phyloP scores from a whole-genome alignment of 176 grass and related monocot species.

The Leersia perrieri region DNA sequence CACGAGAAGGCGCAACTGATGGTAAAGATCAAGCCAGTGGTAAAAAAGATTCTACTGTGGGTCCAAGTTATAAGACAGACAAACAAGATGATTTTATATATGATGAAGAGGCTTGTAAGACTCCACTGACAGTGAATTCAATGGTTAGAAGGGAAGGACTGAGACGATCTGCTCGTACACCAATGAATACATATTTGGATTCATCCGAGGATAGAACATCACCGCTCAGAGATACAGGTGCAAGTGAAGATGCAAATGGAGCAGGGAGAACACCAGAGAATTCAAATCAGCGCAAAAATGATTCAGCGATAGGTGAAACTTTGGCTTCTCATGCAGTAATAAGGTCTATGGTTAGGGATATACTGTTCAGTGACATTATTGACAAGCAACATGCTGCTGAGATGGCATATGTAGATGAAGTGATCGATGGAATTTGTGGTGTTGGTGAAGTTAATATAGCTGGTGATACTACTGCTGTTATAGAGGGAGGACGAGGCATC shows the following conservation, averaged over 20 bases:
- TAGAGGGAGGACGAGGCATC: not conserved
- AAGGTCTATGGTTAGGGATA: slow-evolving; percentile 62
- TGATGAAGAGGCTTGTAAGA: not conserved
- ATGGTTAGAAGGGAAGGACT: slow-evolving; percentile 19
- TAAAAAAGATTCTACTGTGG: slow-evolving; percentile 29
- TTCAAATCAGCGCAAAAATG: slow-evolving; percentile 14
- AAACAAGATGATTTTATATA: not conserved
- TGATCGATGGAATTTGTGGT: slow-evolving; percentile 44
- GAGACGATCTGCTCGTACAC: slow-evolving; percentile 27
- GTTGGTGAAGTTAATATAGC: not conserved
- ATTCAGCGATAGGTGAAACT: slow-evolving; percentile 15
- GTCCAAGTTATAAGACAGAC: slow-evolving; percentile 27
- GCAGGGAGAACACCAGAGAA: not conserved
- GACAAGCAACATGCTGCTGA: slow-evolving; percentile 42
- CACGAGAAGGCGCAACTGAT: not conserved
- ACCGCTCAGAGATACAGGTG: slow-evolving; percentile 1
- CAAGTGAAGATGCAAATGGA: slow-evolving; percentile 30
- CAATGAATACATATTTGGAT: slow-evolving; percentile 31
- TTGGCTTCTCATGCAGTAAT: slow-evolving; percentile 45
- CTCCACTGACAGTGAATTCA: not conserved
- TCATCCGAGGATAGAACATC: slow-evolving; percentile 18
- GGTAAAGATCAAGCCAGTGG: slow-evolving; percentile 11
- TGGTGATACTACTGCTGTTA: slow-evolving; percentile 14
- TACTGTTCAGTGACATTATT: slow-evolving; percentile 49
- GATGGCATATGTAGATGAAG: slow-evolving; percentile 50